phyloP scores from a whole-genome alignment of 1,284 basidiomycete genomes.

The Phlebopus sp. region DNA sequence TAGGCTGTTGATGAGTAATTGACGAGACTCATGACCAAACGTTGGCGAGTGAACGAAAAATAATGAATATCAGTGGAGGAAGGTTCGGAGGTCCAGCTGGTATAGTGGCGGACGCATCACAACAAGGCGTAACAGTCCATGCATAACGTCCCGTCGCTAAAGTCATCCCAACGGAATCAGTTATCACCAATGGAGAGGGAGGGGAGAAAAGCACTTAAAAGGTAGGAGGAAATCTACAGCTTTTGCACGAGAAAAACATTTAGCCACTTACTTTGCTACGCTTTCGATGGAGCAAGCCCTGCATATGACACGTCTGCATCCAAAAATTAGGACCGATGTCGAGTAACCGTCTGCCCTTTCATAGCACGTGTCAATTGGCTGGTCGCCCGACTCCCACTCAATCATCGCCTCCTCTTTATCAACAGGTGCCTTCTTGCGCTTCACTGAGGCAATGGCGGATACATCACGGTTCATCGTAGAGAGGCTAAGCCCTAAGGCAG shows the following conservation, averaged over 20 bases:
- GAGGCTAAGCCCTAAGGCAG: constrained; percentile 22
- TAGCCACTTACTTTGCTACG: constrained; percentile 23
- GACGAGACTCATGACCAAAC: too few relatives aligned
- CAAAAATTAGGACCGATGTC: constrained; percentile 17
- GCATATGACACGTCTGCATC: constrained; percentile 29
- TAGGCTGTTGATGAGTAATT: too few relatives aligned
- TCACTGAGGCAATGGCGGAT: constrained; percentile 10
- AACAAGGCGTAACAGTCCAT: constrained; percentile 28
- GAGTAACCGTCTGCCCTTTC: constrained; percentile 5
- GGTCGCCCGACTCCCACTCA: not conserved
- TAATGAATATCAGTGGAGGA: too few relatives aligned
- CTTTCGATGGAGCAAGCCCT: constrained; percentile 29
- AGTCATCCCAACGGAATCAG: constrained; percentile 7
- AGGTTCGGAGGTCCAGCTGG: too few relatives aligned
- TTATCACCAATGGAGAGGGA: not conserved
- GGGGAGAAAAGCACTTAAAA: too few relatives aligned
- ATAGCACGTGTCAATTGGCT: not conserved
- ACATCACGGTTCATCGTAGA: constrained; percentile 22
- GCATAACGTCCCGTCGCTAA: constrained; percentile 31
- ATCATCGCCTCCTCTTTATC: constrained; percentile 21
- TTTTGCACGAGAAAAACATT: not conserved
- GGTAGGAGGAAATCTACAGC: not conserved
- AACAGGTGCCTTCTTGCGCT: constrained; percentile 25
- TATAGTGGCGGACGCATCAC: constrained; percentile 6
- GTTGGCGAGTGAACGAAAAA: too few relatives aligned